phyloP scores from a whole-genome alignment of 176 grass and related monocot genomes.

The Aegilops speltoides region DNA sequence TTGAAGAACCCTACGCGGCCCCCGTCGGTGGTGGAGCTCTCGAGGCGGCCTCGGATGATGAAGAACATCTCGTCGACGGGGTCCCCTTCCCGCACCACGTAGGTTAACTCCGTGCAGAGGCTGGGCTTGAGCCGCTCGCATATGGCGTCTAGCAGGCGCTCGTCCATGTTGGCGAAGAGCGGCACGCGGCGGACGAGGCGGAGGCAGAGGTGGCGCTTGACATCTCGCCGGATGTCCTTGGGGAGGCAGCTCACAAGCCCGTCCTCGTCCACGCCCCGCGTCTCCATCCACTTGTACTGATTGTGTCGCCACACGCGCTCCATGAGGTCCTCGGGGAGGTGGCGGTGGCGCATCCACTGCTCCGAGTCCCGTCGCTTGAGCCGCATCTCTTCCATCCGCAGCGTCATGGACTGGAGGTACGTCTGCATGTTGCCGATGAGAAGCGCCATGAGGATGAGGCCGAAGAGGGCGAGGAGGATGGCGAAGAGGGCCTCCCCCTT shows the following conservation, averaged over 20 bases:
- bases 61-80: constrained; percentile 84
- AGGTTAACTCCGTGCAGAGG: constrained; percentile 72
- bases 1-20: constrained; percentile 64
- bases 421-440: constrained; percentile 99
- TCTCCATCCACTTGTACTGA: constrained; percentile 84
- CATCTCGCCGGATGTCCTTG: constrained; percentile 62
- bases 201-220: constrained; percentile 74
- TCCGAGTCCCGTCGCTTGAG: constrained; percentile 59
- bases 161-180: constrained; percentile 81
- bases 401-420: constrained; percentile 73
- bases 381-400: constrained; percentile 66
- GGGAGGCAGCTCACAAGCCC: constrained; percentile 43
- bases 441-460: constrained; percentile 91
- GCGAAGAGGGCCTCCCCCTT: constrained; percentile 80
- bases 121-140: constrained; percentile 68
- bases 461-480: constrained; percentile 68
- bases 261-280: constrained; percentile 75
- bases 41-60: constrained; percentile 57
- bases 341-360: constrained; percentile 77
- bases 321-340: constrained; percentile 53
- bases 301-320: constrained; percentile 61
- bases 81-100: constrained; percentile 55
- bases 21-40: constrained; percentile 72
- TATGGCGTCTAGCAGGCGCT: constrained; percentile 71
- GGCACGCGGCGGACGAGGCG: constrained; percentile 67